These are phyloP conservation scores for Lycium ferocissimum DNA, from an alignment of 257 asterid species.

Conservation along the genomic window DNA sequence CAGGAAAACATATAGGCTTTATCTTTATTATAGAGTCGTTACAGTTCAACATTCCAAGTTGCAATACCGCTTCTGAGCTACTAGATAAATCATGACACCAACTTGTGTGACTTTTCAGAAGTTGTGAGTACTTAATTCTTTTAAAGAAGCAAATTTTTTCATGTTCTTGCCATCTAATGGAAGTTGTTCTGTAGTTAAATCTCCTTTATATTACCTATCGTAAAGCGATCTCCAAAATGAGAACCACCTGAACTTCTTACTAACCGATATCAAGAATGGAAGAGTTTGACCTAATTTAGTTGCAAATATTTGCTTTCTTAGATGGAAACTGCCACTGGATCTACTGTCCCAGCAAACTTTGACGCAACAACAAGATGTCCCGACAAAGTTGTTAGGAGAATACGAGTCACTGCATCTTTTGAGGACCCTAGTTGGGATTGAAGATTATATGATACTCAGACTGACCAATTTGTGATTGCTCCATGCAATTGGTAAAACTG, in stretches of 20 bases:
- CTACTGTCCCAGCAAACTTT: constrained; percentile 72
- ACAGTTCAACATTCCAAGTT: not conserved
- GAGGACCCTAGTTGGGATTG: constrained; percentile 72
- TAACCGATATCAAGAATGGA: not conserved
- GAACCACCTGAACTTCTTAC: constrained; percentile 3
- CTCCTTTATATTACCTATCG: not conserved
- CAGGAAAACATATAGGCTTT: not conserved
- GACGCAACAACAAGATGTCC: constrained; percentile 81
- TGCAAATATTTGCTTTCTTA: constrained; percentile 30
- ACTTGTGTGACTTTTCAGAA: not conserved
- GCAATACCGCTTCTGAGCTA: constrained; percentile 8
- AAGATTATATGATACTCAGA: constrained; percentile 63
- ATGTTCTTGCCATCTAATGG: not conserved
- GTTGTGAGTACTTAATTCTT: not conserved
- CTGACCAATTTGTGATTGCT: constrained; percentile 71
- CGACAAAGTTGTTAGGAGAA: constrained; percentile 83
- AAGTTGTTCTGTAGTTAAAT: constrained; percentile 19
- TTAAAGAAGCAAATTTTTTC: not conserved
- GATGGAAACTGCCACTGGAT: constrained; percentile 76
- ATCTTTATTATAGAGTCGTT: not conserved
- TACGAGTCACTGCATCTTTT: constrained; percentile 67
- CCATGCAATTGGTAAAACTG: constrained; percentile 75
- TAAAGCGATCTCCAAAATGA: not conserved
- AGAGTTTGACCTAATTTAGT: not conserved
- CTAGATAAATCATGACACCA: not conserved